phyloP scores from a whole-genome alignment of 2,329 filamentous ascomycete genomes.

The Sporothrix brunneoviolacea region DNA sequence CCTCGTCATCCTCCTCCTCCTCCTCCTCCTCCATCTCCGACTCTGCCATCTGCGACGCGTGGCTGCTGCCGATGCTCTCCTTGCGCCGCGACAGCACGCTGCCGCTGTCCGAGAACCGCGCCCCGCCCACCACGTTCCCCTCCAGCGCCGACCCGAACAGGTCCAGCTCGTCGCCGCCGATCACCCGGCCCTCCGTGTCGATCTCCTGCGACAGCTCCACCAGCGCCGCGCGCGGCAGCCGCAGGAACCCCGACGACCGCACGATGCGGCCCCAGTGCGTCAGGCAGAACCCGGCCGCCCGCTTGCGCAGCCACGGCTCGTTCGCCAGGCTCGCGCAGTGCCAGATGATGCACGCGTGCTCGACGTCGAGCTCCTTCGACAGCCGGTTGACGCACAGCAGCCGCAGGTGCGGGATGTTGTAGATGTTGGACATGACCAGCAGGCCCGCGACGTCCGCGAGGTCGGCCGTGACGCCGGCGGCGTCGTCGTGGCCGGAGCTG shows the following conservation, averaged over 20 bases:
- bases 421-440: conserved; percentile 95
- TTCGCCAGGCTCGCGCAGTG: conserved; percentile 84
- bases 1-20: conserved; percentile 22
- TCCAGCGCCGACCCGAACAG: conserved; percentile 42
- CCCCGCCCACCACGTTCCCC: conserved; percentile 30
- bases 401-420: conserved; percentile 90
- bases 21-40: conserved; percentile 38
- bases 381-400: conserved; percentile 87
- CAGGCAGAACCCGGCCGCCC: conserved; percentile 82
- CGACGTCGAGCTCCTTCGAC: conserved; percentile 83
- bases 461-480: conserved; percentile 55
- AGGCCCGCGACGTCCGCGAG: conserved; percentile 86
- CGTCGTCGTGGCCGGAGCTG: background rate
- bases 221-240: conserved; percentile 68
- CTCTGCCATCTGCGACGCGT: conserved; percentile 49
- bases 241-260: conserved; percentile 78
- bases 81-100: conserved; percentile 40
- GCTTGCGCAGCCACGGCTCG: conserved; percentile 88
- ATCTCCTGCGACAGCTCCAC: conserved; percentile 92
- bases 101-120: conserved; percentile 35
- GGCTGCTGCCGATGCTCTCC: conserved; percentile 55
- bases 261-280: conserved; percentile 94
- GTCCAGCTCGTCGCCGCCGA: conserved; percentile 77
- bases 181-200: conserved; percentile 83
- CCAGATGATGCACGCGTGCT: conserved; percentile 94